Percentiles rank a stretch among this genome's conserved stretches.
Conservation (phyloP, 139 green algal genomes). For the Micractinium sp. region DNA sequence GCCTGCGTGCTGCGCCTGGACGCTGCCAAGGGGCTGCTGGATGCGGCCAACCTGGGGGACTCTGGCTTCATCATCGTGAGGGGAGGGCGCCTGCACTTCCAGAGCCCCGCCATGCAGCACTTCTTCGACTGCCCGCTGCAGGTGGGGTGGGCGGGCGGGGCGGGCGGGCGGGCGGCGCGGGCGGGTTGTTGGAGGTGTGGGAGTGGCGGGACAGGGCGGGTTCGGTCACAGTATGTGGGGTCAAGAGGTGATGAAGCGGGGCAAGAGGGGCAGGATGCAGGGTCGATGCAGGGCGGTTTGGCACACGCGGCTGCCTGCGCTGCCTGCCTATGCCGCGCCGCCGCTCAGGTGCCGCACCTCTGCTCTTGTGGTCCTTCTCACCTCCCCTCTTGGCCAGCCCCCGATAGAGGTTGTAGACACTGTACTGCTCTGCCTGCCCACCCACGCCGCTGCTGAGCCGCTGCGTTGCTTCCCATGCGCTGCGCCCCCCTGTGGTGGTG, state of each 20-base stretch:
- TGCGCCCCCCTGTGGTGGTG: not conserved
- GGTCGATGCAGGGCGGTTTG: too few relatives aligned
- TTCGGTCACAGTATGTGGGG: too few relatives aligned
- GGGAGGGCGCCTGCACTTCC: slow-evolving; percentile 65
- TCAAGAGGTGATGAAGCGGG: too few relatives aligned
- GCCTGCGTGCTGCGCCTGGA: slow-evolving; percentile 84
- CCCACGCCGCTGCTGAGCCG: not conserved
- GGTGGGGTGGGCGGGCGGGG: not conserved
- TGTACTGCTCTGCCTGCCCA: not conserved
- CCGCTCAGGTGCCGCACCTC: too few relatives aligned
- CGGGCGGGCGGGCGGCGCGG: too few relatives aligned
- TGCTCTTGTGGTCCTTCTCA: too few relatives aligned
- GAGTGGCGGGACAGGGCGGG: too few relatives aligned
- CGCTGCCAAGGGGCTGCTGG: slow-evolving; percentile 46
- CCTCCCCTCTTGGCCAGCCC: too few relatives aligned
- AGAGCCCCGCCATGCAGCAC: slow-evolving; percentile 91
- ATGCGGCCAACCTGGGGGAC: slow-evolving; percentile 89
- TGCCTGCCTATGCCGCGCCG: too few relatives aligned
- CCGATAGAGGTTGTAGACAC: too few relatives aligned
- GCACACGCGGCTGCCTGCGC: too few relatives aligned
- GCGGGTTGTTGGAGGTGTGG: too few relatives aligned
- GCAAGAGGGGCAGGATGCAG: not conserved
- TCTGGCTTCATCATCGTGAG: slow-evolving; percentile 57
- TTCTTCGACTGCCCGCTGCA: slow-evolving; percentile 98
- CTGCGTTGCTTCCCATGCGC: not conserved